Evolutionary conservation across 2,329 filamentous ascomycete species (phyloP).

Genomic region (Penicillium capsulatum): DNA sequence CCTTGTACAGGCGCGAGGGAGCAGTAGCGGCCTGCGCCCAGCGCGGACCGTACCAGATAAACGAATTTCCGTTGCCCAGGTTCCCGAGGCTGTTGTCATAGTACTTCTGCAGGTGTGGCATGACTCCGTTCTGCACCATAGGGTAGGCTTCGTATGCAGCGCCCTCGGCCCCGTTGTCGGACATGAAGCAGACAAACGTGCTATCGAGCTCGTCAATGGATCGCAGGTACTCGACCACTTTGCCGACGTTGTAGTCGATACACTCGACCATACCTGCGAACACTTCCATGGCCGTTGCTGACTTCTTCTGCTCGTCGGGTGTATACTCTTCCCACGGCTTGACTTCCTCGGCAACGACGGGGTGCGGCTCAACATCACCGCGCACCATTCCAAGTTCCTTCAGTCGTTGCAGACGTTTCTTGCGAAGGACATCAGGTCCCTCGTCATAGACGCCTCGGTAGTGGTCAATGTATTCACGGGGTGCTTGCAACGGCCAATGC

Average conservation of each 20-base stretch:
- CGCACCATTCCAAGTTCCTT: slow-evolving; percentile 45
- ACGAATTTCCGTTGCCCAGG: background rate
- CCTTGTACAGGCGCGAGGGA: slow-evolving; percentile 30
- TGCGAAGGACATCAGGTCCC: slow-evolving; percentile 47
- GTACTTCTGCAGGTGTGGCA: slow-evolving; percentile 50
- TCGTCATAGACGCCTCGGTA: slow-evolving; percentile 51
- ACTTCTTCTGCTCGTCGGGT: slow-evolving; percentile 39
- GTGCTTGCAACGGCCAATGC: slow-evolving; percentile 53
- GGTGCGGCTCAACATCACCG: slow-evolving; percentile 39
- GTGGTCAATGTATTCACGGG: slow-evolving; percentile 45
- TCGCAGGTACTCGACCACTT: slow-evolving; percentile 45
- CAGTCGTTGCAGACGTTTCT: slow-evolving; percentile 44
- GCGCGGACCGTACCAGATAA: slow-evolving; percentile 46
- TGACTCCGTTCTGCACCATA: slow-evolving; percentile 52
- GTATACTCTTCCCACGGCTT: slow-evolving; percentile 38
- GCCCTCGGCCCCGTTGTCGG: slow-evolving; percentile 50
- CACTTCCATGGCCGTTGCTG: slow-evolving; percentile 48
- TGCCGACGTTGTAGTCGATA: slow-evolving; percentile 46
- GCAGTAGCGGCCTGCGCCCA: slow-evolving; percentile 50
- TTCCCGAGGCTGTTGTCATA: slow-evolving; percentile 20
- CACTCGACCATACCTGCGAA: slow-evolving; percentile 51
- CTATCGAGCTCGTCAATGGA: slow-evolving; percentile 48
- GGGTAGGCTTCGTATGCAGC: slow-evolving; percentile 57
- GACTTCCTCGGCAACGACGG: slow-evolving; percentile 44
- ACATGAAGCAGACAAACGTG: slow-evolving; percentile 50